Evolutionary conservation across 148 eudicot genomes (phyloP).

Genomic region (Rhododendron simsii): DNA sequence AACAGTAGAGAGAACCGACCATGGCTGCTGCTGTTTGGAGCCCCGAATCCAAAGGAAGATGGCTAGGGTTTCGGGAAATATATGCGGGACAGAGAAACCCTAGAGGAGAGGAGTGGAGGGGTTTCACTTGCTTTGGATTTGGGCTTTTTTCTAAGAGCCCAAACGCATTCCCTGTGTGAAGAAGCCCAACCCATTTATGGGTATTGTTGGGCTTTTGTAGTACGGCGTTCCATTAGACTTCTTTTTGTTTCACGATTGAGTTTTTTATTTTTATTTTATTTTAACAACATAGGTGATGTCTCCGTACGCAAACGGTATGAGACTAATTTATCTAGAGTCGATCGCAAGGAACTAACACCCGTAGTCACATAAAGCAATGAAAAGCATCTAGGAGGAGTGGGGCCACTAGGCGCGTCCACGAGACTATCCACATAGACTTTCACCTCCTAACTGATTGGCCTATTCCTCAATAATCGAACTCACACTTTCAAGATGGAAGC

Average conservation of each 20-base stretch:
- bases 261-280: too few species aligned
- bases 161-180: not conserved
- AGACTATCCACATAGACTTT: too few species aligned
- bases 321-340: not conserved
- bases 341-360: not conserved
- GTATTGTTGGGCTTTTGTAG: not conserved
- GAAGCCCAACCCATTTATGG: not conserved
- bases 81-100: not conserved
- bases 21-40: slow-evolving; percentile 12
- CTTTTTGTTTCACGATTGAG: not conserved
- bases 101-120: not conserved
- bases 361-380: not conserved
- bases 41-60: not conserved
- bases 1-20: slow-evolving; percentile 12
- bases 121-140: not conserved
- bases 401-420: not conserved
- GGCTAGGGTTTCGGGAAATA: not conserved
- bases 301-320: not conserved
- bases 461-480: too few species aligned
- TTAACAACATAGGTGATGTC: too few species aligned
- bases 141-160: not conserved
- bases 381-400: not conserved
- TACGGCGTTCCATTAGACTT: not conserved
- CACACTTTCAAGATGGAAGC: not conserved
- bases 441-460: too few species aligned